These are phyloP conservation scores for Pueraria montana DNA, from an alignment of 306 rosid genomes.

Conservation along the genomic window DNA sequence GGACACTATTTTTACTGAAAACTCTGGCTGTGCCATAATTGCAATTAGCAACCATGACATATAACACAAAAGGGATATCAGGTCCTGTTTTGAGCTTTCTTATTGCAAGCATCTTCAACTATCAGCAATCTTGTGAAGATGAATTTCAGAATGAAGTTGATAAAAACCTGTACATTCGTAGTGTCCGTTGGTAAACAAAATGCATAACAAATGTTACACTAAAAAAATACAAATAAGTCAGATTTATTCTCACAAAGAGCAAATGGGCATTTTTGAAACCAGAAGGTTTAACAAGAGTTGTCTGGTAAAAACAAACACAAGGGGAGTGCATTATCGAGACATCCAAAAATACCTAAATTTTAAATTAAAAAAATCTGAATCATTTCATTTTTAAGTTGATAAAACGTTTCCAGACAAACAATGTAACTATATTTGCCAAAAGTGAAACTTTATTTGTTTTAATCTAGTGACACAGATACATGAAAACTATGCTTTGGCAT, in stretches of 20 bases:
- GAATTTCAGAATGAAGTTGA: slow-evolving; percentile 32
- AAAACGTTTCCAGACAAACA: not conserved
- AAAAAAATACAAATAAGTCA: not conserved
- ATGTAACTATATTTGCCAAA: not conserved
- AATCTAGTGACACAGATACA: not conserved
- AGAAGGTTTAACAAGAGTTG: not conserved
- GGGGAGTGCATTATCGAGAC: not conserved
- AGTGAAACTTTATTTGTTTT: not conserved
- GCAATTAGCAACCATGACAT: slow-evolving; percentile 45
- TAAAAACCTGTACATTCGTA: slow-evolving; percentile 32
- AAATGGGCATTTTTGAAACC: not conserved
- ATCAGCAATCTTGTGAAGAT: slow-evolving; percentile 22
- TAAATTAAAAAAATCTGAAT: not conserved
- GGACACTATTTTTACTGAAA: slow-evolving; percentile 39
- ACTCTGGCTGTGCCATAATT: slow-evolving; percentile 36
- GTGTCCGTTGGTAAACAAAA: not conserved
- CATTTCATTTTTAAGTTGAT: not conserved
- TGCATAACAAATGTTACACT: not conserved
- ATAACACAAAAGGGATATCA: slow-evolving; percentile 32
- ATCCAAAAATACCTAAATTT: not conserved
- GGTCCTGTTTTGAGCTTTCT: slow-evolving; percentile 51
- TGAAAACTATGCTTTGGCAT: not conserved
- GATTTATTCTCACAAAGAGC: not conserved
- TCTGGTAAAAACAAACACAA: slow-evolving; percentile 4
- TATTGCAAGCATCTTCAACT: slow-evolving; percentile 49